Evolutionary conservation across 2,329 filamentous ascomycete genomes (phyloP).

Genomic region (Chaetothyriales sp.): DNA sequence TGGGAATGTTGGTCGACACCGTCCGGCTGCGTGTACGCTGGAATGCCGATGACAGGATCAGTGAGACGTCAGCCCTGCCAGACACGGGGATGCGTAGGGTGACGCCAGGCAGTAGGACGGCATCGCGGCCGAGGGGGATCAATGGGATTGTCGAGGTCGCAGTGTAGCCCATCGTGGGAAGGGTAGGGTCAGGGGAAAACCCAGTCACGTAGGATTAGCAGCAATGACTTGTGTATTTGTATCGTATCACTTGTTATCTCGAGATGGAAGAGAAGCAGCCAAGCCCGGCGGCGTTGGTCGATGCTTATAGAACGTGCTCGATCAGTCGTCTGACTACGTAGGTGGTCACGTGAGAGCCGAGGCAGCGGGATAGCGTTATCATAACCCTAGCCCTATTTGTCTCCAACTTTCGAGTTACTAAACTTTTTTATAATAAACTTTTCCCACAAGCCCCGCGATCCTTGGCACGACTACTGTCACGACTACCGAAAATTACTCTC

Average conservation of each 20-base stretch:
- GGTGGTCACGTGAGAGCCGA: neutral
- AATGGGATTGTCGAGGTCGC: slow-evolving; percentile 46
- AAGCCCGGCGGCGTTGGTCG: neutral
- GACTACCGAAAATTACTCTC: too few relatives aligned
- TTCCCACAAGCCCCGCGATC: too few relatives aligned
- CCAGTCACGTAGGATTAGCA: neutral
- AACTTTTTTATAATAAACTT: too few relatives aligned
- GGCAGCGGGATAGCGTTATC: neutral
- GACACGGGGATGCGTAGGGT: slow-evolving; percentile 72
- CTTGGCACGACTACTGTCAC: too few relatives aligned
- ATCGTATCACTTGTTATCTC: neutral
- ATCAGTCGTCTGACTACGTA: neutral
- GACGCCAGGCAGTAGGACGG: slow-evolving; percentile 72
- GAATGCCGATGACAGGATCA: slow-evolving; percentile 73
- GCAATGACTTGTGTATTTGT: neutral
- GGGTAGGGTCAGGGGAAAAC: slow-evolving; percentile 5
- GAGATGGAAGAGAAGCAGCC: neutral
- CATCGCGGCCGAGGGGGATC: slow-evolving; percentile 65
- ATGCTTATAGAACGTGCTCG: slow-evolving; percentile 10
- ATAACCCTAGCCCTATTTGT: too few relatives aligned
- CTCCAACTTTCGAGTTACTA: too few relatives aligned
- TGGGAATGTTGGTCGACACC: slow-evolving; percentile 52
- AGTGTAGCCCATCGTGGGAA: slow-evolving; percentile 16
- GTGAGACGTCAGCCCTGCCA: slow-evolving; percentile 72
- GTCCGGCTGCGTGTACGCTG: slow-evolving; percentile 52